phyloP scores from a whole-genome alignment of 2,329 filamentous ascomycete genomes.

The Xylaria sp. region DNA sequence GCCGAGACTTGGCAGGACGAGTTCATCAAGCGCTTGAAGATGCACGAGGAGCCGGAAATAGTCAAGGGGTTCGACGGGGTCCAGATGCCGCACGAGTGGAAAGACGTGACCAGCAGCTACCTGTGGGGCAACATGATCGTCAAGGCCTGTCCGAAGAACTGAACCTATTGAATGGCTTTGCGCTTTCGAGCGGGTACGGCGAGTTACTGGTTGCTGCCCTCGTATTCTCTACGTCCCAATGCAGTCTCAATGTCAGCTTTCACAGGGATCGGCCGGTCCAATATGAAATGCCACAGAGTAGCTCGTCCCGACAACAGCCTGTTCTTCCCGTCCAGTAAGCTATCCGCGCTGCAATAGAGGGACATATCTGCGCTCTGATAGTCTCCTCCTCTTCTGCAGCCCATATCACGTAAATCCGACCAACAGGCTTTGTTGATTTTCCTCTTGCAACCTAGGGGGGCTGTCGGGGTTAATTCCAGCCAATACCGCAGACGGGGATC shows the following conservation, averaged over 20 bases:
- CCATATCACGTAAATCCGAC: not conserved
- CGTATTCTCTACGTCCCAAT: not conserved
- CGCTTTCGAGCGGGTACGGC: not conserved
- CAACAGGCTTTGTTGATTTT: not conserved
- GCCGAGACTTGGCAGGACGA: conserved; percentile 12
- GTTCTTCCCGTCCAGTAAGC: not conserved
- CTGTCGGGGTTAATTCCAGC: conserved; percentile 14
- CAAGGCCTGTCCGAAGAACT: conserved; percentile 8
- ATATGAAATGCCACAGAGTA: not conserved
- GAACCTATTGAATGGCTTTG: conserved; percentile 4
- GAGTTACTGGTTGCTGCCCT: not conserved
- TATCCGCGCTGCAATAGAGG: not conserved
- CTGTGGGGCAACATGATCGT: not conserved
- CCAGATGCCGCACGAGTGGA: not conserved
- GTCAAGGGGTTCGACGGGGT: not conserved
- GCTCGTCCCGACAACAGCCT: conserved; percentile 3
- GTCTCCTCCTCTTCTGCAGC: not conserved
- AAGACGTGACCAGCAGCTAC: not conserved
- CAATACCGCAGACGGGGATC: conserved; percentile 6
- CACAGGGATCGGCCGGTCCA: not conserved
- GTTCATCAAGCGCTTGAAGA: conserved; percentile 12
- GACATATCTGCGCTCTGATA: conserved; percentile 2
- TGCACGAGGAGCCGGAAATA: conserved; percentile 1
- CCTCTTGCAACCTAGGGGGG: conserved; percentile 4
- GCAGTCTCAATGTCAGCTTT: conserved; percentile 7